phyloP scores from a whole-genome alignment of 139 green algal species.

The Mesotaenium endlicherianum region DNA sequence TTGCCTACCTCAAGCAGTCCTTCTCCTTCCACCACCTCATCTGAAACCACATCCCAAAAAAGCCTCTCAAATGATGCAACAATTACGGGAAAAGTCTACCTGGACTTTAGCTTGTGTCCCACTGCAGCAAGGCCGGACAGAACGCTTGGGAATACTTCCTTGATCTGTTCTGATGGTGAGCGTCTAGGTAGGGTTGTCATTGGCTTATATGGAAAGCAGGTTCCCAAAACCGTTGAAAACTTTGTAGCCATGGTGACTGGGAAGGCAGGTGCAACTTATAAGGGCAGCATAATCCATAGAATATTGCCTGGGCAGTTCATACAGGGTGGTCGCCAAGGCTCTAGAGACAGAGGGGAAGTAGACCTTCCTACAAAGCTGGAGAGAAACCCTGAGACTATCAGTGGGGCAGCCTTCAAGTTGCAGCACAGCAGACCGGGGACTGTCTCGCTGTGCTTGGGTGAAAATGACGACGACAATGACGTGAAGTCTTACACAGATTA shows the following conservation, averaged over 20 bases:
- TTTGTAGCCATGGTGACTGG: conserved; percentile 53
- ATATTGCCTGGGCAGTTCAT: conserved; percentile 49
- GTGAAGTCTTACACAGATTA: conserved; percentile 7
- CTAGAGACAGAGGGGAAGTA: conserved; percentile 34
- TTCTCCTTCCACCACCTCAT: too few species aligned
- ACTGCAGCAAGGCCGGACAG: conserved; percentile 28
- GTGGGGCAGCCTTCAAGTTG: conserved; percentile 18
- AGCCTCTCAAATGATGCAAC: too few species aligned
- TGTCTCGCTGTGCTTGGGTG: conserved; percentile 36
- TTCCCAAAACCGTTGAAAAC: conserved; percentile 52
- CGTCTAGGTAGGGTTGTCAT: conserved; percentile 55
- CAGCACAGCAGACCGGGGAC: conserved; percentile 40
- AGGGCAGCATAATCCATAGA: conserved; percentile 46
- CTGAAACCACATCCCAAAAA: too few species aligned
- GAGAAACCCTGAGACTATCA: conserved; percentile 33
- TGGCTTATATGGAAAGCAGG: conserved; percentile 51
- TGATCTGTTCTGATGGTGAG: conserved; percentile 48
- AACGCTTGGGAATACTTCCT: conserved; percentile 32
- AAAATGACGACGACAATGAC: conserved; percentile 45
- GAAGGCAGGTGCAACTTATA: conserved; percentile 37
- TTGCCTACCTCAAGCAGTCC: too few species aligned
- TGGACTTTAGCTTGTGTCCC: conserved; percentile 49
- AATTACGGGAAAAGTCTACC: conserved; percentile 34
- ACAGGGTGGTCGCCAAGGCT: conserved; percentile 14
- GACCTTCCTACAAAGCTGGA: conserved; percentile 5